phyloP scores from a whole-genome alignment of 345 rosid genomes.

The Eucalyptus erythrocorys region DNA sequence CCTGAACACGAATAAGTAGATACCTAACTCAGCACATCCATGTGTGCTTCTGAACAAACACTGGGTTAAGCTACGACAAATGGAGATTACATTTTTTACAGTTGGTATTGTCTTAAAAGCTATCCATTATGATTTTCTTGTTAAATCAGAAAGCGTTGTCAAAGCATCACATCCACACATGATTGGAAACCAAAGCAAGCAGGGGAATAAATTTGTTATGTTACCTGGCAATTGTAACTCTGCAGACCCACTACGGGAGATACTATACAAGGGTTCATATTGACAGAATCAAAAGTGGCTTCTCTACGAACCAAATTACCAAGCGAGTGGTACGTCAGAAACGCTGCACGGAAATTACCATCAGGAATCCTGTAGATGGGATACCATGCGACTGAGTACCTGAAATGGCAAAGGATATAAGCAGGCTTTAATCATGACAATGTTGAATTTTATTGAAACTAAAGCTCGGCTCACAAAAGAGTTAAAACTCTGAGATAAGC shows the following conservation, averaged over 20 bases:
- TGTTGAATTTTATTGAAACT: background rate
- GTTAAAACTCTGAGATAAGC: background rate
- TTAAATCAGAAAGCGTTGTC: background rate
- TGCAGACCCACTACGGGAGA: conserved; percentile 49
- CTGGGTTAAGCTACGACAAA: background rate
- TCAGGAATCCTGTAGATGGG: conserved; percentile 61
- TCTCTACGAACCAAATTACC: conserved; percentile 24
- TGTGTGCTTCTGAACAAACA: background rate
- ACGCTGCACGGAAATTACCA: conserved; percentile 45
- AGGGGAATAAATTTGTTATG: background rate
- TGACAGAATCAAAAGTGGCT: conserved; percentile 2
- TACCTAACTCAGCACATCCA: background rate
- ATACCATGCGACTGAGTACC: conserved; percentile 65
- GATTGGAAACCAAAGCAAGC: background rate
- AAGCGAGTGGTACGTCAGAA: conserved; percentile 51
- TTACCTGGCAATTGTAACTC: conserved; percentile 56
- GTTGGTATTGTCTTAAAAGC: background rate
- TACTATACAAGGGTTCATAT: conserved; percentile 3
- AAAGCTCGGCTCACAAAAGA: background rate
- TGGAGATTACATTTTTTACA: background rate
- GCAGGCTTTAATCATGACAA: background rate
- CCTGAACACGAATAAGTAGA: background rate
- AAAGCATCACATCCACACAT: background rate
- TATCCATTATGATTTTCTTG: background rate
- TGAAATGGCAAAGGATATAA: conserved; percentile 2